These are phyloP conservation scores for Leishmania amazonensis DNA, from an alignment of 208 protist genomes.

Conservation along the genomic window DNA sequence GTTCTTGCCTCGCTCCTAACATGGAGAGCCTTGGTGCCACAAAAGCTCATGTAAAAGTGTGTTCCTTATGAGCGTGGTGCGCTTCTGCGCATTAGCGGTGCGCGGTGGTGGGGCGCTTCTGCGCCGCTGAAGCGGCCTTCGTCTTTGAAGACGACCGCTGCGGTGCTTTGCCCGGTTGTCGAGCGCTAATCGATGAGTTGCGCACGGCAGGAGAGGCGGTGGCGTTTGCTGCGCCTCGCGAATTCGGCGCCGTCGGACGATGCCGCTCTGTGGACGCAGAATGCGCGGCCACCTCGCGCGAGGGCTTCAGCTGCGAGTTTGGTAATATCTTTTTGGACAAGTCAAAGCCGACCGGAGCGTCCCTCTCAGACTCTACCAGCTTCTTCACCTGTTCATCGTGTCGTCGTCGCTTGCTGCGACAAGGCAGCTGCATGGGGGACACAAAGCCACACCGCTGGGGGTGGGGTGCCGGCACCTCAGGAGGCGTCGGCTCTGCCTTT, in stretches of 20 bases:
- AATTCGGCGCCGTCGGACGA: conserved; percentile 3
- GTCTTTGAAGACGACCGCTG: conserved; percentile 6
- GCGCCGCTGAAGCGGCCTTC: not conserved
- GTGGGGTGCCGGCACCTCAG: not conserved
- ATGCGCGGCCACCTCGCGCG: conserved; percentile 11
- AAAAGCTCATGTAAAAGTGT: not conserved
- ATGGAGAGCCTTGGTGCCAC: not conserved
- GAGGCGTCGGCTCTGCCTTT: no score
- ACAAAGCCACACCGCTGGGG: conserved; percentile 7
- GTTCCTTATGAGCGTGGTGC: no score
- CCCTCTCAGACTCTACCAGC: not conserved
- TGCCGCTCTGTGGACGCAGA: conserved; percentile 4
- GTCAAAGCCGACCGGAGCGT: not conserved
- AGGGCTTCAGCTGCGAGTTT: not conserved
- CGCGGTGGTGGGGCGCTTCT: conserved; percentile 15
- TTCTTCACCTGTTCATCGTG: not conserved
- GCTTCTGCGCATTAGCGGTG: not conserved
- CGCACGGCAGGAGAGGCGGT: not conserved
- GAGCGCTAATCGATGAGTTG: conserved; percentile 4
- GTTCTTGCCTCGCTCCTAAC: not conserved
- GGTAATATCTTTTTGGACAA: not conserved
- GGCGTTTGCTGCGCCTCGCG: not conserved
- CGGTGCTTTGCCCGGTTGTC: not conserved
- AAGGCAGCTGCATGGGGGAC: conserved; percentile 10
- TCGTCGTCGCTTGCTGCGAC: not conserved